phyloP scores from a whole-genome alignment of 352 stramenopile genomes.

The Phytopythium vexans region DNA sequence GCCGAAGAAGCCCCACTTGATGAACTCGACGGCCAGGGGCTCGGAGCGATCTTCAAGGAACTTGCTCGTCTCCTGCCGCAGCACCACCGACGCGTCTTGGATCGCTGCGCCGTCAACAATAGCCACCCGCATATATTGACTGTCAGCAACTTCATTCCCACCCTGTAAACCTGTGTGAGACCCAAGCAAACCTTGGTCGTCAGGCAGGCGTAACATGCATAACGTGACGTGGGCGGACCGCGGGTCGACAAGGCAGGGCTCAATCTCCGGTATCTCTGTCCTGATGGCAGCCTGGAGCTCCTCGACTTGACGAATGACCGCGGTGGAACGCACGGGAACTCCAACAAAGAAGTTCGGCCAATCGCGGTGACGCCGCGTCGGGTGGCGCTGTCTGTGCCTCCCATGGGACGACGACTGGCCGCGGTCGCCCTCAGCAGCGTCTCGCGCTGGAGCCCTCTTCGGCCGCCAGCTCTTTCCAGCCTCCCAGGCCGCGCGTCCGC shows the following conservation, averaged over 20 bases:
- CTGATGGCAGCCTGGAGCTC: conserved; percentile 25
- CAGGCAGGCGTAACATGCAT: conserved; percentile 27
- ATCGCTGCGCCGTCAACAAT: conserved; percentile 9
- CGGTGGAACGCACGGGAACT: conserved; percentile 23
- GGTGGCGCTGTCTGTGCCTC: too few species aligned
- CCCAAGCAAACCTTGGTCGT: conserved; percentile 19
- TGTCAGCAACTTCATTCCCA: not conserved
- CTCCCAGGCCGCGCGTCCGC: too few species aligned
- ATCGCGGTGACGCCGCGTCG: not conserved
- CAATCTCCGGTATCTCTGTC: conserved; percentile 16
- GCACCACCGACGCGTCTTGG: conserved; percentile 18
- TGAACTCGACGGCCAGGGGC: conserved; percentile 19
- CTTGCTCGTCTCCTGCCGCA: conserved; percentile 11
- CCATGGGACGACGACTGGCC: not conserved
- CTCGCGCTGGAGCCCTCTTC: not conserved
- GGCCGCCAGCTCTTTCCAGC: too few species aligned
- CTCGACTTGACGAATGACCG: conserved; percentile 16
- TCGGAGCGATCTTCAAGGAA: conserved; percentile 7
- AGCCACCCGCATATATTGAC: not conserved
- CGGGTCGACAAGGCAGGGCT: conserved; percentile 31
- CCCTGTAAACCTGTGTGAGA: not conserved
- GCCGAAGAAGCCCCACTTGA: conserved; percentile 33
- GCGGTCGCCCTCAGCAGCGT: not conserved
- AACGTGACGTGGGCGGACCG: conserved; percentile 46
- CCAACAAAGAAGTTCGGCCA: conserved; percentile 49